Base-by-base conservation (phyloP, 495 filamentous ascomycete genomes). In the Aspergillus sparsus region DNA sequence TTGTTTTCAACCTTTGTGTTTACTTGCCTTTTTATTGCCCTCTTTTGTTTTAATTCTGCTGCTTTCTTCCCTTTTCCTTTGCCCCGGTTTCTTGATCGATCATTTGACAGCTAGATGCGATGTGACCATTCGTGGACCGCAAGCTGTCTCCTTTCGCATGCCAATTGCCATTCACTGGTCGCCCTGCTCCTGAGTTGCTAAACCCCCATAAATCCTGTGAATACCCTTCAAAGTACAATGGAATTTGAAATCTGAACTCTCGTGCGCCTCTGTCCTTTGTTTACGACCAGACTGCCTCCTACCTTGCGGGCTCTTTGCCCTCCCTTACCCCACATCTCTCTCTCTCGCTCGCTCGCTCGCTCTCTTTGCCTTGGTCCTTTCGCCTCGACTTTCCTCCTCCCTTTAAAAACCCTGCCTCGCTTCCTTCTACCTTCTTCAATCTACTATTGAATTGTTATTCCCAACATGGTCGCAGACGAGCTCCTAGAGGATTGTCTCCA, bases 401-500 rank as follows among this genome's bases (percentile, higher is more conserved):
- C 45, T 45, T 49, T 16, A 35, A 42, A 44, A 21, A 16, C 50
- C 53, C 49, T 59, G 56, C 36, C 50, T 52, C 51, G 51, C 41
- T 57, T 39, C 41, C 16, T 7, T 15, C n/a, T 49, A 34, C 12
- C 53, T 15, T 7, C 42, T 16, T n/a, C 33, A 11, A 6, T 15
- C 7, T 12, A 12, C 21, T n/a, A 10, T 34, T 18, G 32, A 27
- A 36, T 7, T 5, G 41, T 21, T 39, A 31, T n/a, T 33, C 21
- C 45, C 62, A 69, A 49, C 66, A 98, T 98, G 95, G 86, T 96
- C 34, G 88, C 92, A 56, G 94, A 99, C 75, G 88, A 91, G 60
- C 84, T 93, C 15, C 93, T 94, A 77, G 94, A 96, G 69, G 82
- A 90, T 61, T 97, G 91, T 70, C 85, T 96, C 61, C 89, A 91